Conservation (phyloP, 2,329 filamentous ascomycete species). For the Ophiostoma sp. region DNA sequence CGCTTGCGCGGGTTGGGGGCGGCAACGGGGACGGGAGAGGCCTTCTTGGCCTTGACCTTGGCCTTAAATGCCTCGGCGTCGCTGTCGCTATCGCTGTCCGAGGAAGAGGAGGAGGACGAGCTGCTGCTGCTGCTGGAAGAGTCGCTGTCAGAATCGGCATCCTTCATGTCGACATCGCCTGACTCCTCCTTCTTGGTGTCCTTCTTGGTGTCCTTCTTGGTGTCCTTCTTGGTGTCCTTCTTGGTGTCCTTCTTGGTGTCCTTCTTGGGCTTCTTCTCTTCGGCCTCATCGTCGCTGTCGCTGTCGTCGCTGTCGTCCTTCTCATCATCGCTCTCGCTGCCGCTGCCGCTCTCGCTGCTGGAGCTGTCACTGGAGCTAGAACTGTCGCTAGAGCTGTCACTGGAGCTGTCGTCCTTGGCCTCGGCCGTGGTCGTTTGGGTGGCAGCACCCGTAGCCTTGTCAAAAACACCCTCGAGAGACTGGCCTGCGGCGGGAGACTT, state of each 20-base stretch:
- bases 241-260: neutral
- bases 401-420: slow-evolving; percentile 22
- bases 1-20: slow-evolving; percentile 47
- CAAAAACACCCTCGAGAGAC: slow-evolving; percentile 47
- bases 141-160: slow-evolving; percentile 30
- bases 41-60: slow-evolving; percentile 29
- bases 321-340: slow-evolving; percentile 28
- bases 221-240: slow-evolving; percentile 34
- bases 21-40: slow-evolving; percentile 17
- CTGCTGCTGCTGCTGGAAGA: slow-evolving; percentile 27
- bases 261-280: slow-evolving; percentile 6
- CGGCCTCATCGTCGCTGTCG: slow-evolving; percentile 31
- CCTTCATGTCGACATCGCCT: slow-evolving; percentile 25
- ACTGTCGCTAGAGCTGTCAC: slow-evolving; percentile 24
- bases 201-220: slow-evolving; percentile 45
- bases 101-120: slow-evolving; percentile 25
- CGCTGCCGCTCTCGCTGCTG: slow-evolving; percentile 31
- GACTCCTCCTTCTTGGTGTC: slow-evolving; percentile 19
- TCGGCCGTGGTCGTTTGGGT: neutral
- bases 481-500: slow-evolving; percentile 28
- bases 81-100: slow-evolving; percentile 30
- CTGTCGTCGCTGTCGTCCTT: slow-evolving; percentile 28
- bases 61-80: slow-evolving; percentile 32
- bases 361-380: slow-evolving; percentile 28
- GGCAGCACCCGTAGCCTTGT: slow-evolving; percentile 30